A percentile compares a stretch with the other conserved stretches of the same genome.
These are phyloP conservation scores for Cladosporium sp. DNA, from an alignment of 2,329 filamentous ascomycete species.

Conservation along the genomic window DNA sequence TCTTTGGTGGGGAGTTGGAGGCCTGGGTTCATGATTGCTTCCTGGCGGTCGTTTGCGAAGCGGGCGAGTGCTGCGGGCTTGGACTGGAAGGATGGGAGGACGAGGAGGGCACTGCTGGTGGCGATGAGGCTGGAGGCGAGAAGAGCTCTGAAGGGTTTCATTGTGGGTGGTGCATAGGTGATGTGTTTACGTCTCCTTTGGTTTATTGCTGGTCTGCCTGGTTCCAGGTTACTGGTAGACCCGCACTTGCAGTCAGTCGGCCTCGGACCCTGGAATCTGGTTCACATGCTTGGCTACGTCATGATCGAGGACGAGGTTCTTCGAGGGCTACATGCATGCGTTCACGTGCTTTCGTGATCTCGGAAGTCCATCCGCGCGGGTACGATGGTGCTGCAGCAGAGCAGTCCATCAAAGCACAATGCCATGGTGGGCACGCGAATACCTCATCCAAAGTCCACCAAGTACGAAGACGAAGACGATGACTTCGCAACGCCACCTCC, in stretches of 20 bases:
- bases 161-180: conserved; percentile 7
- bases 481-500: conserved; percentile 34
- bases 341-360: conserved; percentile 1
- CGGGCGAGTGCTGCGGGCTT: conserved; percentile 12
- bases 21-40: conserved; percentile 22
- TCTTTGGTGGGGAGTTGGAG: conserved; percentile 23
- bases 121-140: conserved; percentile 16
- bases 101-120: conserved; percentile 16
- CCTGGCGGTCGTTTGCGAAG: conserved; percentile 15
- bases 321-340: background rate
- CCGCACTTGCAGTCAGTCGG: background rate
- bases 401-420: conserved; percentile 44
- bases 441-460: conserved; percentile 42
- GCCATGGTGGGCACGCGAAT: conserved; percentile 42
- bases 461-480: conserved; percentile 35
- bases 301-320: background rate
- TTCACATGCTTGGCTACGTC: conserved; percentile 1
- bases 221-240: too few relatives aligned
- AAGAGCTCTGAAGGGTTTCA: conserved; percentile 5
- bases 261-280: background rate
- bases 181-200: background rate
- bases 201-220: too few relatives aligned
- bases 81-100: conserved; percentile 19
- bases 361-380: background rate
- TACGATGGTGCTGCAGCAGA: conserved; percentile 32